These are phyloP conservation scores for Allium sativum DNA, from an alignment of 106 monocot genomes.

Conservation along the genomic window DNA sequence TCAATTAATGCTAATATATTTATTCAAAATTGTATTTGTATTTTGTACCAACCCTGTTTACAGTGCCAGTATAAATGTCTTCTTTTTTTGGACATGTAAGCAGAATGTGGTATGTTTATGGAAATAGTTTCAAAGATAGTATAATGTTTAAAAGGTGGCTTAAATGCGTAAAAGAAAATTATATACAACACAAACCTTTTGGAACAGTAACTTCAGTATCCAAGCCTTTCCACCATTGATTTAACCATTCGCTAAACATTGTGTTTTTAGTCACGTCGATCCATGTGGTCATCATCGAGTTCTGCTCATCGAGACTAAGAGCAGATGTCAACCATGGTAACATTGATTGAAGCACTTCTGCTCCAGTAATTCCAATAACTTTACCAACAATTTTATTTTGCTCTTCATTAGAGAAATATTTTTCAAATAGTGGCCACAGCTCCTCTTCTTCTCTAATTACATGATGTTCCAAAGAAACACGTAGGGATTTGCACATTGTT, in stretches of 20 bases:
- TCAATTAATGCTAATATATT: no score
- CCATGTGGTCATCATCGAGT: conserved; percentile 81
- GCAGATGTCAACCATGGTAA: conserved; percentile 83
- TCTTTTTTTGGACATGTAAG: no score
- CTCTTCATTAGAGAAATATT: conserved; percentile 75
- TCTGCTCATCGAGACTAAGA: conserved; percentile 74
- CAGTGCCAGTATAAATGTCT: no score
- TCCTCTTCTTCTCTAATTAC: conserved; percentile 77
- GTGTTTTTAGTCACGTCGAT: conserved; percentile 78
- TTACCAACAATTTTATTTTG: conserved; percentile 80
- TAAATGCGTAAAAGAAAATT: no score
- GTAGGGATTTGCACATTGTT: conserved; percentile 80
- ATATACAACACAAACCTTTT: no score
- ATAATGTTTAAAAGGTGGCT: no score
- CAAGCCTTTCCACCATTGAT: conserved; percentile 67
- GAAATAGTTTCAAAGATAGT: no score
- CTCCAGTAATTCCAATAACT: conserved; percentile 82
- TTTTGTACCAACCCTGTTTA: no score
- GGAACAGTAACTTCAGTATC: no score
- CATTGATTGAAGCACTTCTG: conserved; percentile 85
- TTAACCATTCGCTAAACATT: conserved; percentile 92
- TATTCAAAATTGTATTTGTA: no score
- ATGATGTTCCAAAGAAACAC: conserved; percentile 76
- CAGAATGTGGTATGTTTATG: no score
- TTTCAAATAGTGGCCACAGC: conserved; percentile 83